Percentiles rank a stretch among this genome's conserved stretches.
Evolutionary conservation across 495 filamentous ascomycete species (phyloP).

Genomic region (Hypomontagnella monticulosa): DNA sequence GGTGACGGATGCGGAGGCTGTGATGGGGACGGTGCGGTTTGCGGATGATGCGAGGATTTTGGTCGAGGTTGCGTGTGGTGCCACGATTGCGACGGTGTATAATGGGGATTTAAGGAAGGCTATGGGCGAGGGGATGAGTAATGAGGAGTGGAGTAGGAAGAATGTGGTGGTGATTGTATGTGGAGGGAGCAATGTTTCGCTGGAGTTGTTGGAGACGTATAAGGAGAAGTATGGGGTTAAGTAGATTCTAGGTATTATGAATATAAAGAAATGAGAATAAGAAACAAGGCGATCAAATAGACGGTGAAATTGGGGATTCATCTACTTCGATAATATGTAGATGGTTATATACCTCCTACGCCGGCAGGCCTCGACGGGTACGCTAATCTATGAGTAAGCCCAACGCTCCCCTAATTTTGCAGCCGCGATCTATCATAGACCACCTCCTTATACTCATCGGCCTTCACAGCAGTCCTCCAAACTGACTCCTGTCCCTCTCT

Average conservation of each 20-base stretch:
- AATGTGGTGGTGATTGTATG: slow-evolving; percentile 89
- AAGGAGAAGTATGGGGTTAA: slow-evolving; percentile 60
- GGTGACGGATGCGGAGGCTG: slow-evolving; percentile 82
- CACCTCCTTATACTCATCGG: slow-evolving; percentile 23
- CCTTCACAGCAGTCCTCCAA: not conserved
- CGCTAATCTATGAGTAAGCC: not conserved
- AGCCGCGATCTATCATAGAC: slow-evolving; percentile 29
- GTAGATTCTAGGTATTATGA: not conserved
- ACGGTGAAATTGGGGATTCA: not conserved
- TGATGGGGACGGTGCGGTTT: slow-evolving; percentile 75
- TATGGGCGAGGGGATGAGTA: slow-evolving; percentile 65
- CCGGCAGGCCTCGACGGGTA: not conserved
- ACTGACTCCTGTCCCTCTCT: not conserved
- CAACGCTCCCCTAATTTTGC: not conserved
- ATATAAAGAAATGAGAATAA: not conserved
- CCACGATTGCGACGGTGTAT: slow-evolving; percentile 74
- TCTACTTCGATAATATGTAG: too few relatives aligned
- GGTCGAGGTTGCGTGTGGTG: slow-evolving; percentile 86
- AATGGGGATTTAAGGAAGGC: slow-evolving; percentile 69
- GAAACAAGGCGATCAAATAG: slow-evolving; percentile 5
- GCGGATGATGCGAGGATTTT: slow-evolving; percentile 83
- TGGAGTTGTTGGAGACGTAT: slow-evolving; percentile 73
- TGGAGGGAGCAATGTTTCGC: slow-evolving; percentile 79
- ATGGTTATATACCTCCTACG: too few relatives aligned
- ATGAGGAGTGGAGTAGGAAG: slow-evolving; percentile 62